Percentiles rank a stretch among this genome's conserved stretches.
Conservation (phyloP, 2,329 filamentous ascomycete genomes). For the Venturia nashicola region DNA sequence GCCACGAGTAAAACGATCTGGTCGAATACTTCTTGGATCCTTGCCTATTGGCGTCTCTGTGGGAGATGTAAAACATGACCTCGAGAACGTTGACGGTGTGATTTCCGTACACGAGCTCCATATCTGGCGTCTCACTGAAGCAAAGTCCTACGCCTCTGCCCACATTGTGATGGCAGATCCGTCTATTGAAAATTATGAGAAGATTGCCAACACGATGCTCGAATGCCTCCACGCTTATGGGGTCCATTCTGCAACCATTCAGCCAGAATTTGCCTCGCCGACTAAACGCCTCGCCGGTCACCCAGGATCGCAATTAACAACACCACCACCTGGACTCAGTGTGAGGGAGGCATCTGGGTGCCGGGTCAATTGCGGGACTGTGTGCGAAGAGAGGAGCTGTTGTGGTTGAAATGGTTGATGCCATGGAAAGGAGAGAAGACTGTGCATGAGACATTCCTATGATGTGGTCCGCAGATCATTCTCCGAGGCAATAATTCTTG, state of each 20-base stretch:
- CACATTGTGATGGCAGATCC: conserved; percentile 52
- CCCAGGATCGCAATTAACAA: background rate
- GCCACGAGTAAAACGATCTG: conserved; percentile 22
- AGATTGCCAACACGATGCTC: conserved; percentile 47
- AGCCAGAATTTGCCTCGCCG: conserved; percentile 43
- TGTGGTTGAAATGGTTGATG: background rate
- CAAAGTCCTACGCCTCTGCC: conserved; percentile 55
- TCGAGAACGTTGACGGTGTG: conserved; percentile 58
- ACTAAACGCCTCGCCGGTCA: background rate
- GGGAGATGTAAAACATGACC: conserved; percentile 53
- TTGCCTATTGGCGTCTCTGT: conserved; percentile 48
- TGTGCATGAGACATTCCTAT: background rate
- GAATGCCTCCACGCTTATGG: conserved; percentile 64
- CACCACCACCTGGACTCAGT: background rate
- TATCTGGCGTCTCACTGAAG: conserved; percentile 61
- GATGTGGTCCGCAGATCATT: background rate
- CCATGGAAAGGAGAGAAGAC: background rate
- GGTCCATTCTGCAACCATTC: conserved; percentile 58
- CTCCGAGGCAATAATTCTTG: too few species aligned
- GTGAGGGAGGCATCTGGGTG: background rate
- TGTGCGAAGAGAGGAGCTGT: conserved; percentile 3
- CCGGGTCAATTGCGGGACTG: background rate
- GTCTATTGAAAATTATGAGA: conserved; percentile 45
- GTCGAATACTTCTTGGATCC: conserved; percentile 55
- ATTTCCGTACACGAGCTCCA: conserved; percentile 59